Conservation (phyloP, 768 basidiomycete species). For the Pilatotrama ljubarskyi region DNA sequence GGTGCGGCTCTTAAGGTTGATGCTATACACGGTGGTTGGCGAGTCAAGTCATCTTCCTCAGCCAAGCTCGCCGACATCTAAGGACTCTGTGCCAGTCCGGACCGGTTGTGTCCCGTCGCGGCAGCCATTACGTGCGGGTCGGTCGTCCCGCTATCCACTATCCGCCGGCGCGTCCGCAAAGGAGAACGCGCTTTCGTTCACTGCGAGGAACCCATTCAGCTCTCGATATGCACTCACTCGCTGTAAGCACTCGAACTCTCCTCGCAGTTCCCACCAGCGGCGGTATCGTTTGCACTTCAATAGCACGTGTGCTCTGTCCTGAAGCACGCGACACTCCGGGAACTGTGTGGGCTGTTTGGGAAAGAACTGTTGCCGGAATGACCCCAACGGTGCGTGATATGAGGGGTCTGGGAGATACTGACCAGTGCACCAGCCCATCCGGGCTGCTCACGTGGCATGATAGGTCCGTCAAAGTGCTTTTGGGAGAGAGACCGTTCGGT, state of each 20-base stretch:
- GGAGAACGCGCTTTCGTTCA: slow-evolving; percentile 11
- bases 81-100: not conserved
- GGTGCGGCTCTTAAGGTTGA: not conserved
- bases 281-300: slow-evolving; percentile 2
- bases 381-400: not conserved
- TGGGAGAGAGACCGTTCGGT: too few species aligned
- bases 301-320: slow-evolving; percentile 4
- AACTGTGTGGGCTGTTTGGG: not conserved
- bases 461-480: too few species aligned
- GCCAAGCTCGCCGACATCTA: slow-evolving; percentile 8
- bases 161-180: slow-evolving; percentile 9
- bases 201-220: not conserved
- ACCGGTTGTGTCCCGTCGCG: too few species aligned
- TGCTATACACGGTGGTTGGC: not conserved
- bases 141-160: too few species aligned
- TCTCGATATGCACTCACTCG: slow-evolving; percentile 1
- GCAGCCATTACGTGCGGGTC: too few species aligned
- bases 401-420: too few species aligned
- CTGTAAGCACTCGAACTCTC: slow-evolving; percentile 11
- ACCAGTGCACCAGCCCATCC: too few species aligned
- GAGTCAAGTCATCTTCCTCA: not conserved
- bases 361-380: not conserved
- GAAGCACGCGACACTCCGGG: slow-evolving; percentile 1
- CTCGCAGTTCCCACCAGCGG: slow-evolving; percentile 6
- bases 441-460: too few species aligned